Base-by-base conservation (phyloP, 306 rosid species). In the Acmispon strigosus region DNA sequence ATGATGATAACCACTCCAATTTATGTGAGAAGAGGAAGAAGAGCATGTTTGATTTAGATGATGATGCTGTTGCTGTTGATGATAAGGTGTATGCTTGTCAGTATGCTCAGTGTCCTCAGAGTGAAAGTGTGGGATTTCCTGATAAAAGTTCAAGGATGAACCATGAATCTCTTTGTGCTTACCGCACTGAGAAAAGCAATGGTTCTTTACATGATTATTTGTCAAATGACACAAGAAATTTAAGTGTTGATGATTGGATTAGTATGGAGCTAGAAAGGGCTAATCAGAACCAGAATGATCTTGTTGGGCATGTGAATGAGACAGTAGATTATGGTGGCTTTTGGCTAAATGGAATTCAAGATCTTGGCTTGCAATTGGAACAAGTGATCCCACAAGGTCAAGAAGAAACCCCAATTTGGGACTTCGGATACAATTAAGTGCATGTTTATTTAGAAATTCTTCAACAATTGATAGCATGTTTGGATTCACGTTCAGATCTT, bases 341-440 rank as follows among this genome's bases (percentile, higher is more conserved):
- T 4, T 84, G 84, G 88, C 47, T 71, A 36, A 67, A 64, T 14
- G 66, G 69, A 10, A 36, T 75, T 68, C 76, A 73, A 15, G 80
- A 57, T 58, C 57, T 54, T 37, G 75, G 20, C 12, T 60, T 49
- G 36, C 78, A 73, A 8, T 55, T 45, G 17, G 82, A 69, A 0
- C 64, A 68, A 36, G 76, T 45, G 24, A 62, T 15, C 9, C 4
- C 73, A 13, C 48, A 43, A 9, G 75, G 45, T 48, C 84, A 76
- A 57, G 77, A 78, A 10, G 24, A 37, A 18, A 73, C 85, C 75
- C 86, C 90, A 1, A 62, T 88, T 47, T 88, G 96, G 95, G 92
- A 82, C 68, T 55, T 83, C 10, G 15, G 60, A 0, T 74, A 63
- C 48, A 15, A 66, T 6, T 39, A 39, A 39, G 11, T 1, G 11